Base-by-base conservation (phyloP, 2,329 filamentous ascomycete genomes). In the Neophaeococcomyces aloes region DNA sequence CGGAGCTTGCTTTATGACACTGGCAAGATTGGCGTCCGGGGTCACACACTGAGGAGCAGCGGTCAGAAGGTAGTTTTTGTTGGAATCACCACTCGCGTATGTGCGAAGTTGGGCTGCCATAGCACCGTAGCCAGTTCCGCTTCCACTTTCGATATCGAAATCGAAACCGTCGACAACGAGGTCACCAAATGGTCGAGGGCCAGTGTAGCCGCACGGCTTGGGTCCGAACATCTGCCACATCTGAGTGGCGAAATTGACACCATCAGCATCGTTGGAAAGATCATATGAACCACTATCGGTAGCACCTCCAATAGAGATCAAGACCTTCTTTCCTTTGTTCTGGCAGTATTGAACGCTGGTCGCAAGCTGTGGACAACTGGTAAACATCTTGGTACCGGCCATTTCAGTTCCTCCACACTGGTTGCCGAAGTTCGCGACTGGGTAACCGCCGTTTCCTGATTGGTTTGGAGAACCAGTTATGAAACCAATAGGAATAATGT, bases 181-280 rank as follows among this genome's bases (percentile, higher is more conserved):
- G 10, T 29, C 29, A 42, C 79, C 79, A 57, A 86, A 86, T 1
- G 83, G 83, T 7, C 83, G 75, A 44, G 75, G 68, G 6, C 65
- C 65, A 1, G 59, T 61, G 31, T 61, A 67, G 23, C 61, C 65
- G 10, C 62, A 54, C 29, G 60, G 56, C 6, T 61, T 57, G 3
- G 81, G 78, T 2, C 83, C 83, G 58, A 86, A 86, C 49, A 79
- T 81, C 39, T 74, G 67, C 82, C 82, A 87, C 45, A 87, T 64
- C 15, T 72, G 67, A 42, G 80, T 63, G 0, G 82, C 83, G 2
- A 74, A 74, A 1, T 65, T 57, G 15, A 66, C 58, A 4, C 81
- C 81, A 0, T 66, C 71, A 0, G 61, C 50, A 1, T 65, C 53
- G n/a, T 68, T 72, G 29, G 61, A 56, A 65, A 84, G 84, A 25